Evolutionary conservation across 2,329 filamentous ascomycete genomes (phyloP), one percentile per base, ranked within the genome.

Genomic region (Aureobasidium musti): DNA sequence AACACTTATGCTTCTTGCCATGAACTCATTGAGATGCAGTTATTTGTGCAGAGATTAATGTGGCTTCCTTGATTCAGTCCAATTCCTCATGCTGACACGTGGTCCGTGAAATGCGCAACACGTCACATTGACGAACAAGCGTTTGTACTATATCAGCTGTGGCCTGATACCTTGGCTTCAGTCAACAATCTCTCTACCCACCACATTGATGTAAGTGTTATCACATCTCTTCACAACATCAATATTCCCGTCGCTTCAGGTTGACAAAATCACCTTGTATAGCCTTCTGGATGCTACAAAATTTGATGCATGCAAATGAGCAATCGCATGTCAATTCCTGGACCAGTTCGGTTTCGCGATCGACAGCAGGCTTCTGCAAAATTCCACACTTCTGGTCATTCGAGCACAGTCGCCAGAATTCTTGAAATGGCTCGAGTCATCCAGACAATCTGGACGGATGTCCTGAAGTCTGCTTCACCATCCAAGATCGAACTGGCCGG

Each of bases 401-500:
- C 7, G 26, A n/a, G 7, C 0, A 2, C n/a, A 3, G 4, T 10
- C 35, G 10, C 13, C 17, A 11, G 13, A 57, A 3, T n/a, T n/a
- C 5, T n/a, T 2, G 5, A 57, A 1, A 59, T 59, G 56, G 39
- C 56, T 14, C 37, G 33, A 23, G 2, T 56, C n/a, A 14, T 47
- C 2, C 37, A 63, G 19, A 35, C 21, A 19, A 19, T 63, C 45
- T 67, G 65, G 65, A 23, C 26, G 4, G 14, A 14, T 14, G 17
- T 45, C 11, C 11, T 63, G 3, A 2, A 10, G n/a, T 11, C 41
- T 5, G 23, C 23, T 30, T 67, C 65, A 17, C 11, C 65, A 5
- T 14, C 3, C 3, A 41, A 19, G 6, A 56, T 68, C 21, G 67
- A 68, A 23, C 19, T 68, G 2, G 6, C 41, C 13, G 63, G 67